These are phyloP conservation scores for Fusarium setosum DNA, from an alignment of 2,329 filamentous ascomycete genomes.

Conservation along the genomic window DNA sequence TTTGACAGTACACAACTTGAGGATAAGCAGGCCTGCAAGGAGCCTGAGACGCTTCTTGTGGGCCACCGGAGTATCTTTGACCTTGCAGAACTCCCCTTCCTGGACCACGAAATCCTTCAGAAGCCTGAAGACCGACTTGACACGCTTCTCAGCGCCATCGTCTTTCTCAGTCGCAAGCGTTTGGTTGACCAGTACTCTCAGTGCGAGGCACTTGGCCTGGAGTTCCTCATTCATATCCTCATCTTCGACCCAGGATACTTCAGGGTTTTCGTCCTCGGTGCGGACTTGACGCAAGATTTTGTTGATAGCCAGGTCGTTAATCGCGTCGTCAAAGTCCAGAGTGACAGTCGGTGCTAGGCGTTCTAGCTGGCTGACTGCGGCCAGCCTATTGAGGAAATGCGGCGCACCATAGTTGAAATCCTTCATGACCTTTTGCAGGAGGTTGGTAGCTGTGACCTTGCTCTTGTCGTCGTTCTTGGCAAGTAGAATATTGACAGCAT, in stretches of 20 bases:
- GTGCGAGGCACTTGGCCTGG: slow-evolving; percentile 82
- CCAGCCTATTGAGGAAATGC: slow-evolving; percentile 81
- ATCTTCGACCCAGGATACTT: slow-evolving; percentile 75
- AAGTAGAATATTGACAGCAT: slow-evolving; percentile 91
- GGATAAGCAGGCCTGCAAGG: slow-evolving; percentile 79
- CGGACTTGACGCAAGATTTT: slow-evolving; percentile 79
- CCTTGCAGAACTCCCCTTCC: slow-evolving; percentile 84
- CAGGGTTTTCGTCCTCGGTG: slow-evolving; percentile 65
- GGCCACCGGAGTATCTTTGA: slow-evolving; percentile 77
- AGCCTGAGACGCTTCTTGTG: slow-evolving; percentile 87
- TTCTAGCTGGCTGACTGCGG: slow-evolving; percentile 79
- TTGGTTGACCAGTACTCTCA: slow-evolving; percentile 89
- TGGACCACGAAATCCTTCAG: slow-evolving; percentile 80
- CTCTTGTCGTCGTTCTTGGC: slow-evolving; percentile 79
- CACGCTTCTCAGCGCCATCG: slow-evolving; percentile 66
- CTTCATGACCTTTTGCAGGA: slow-evolving; percentile 80
- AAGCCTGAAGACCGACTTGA: slow-evolving; percentile 79
- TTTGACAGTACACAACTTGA: slow-evolving; percentile 86
- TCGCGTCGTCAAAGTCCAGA: slow-evolving; percentile 78
- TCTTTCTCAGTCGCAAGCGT: slow-evolving; percentile 71
- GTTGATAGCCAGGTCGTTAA: slow-evolving; percentile 81
- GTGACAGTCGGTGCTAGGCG: slow-evolving; percentile 79
- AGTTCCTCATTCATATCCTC: slow-evolving; percentile 82
- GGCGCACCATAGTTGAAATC: slow-evolving; percentile 78
- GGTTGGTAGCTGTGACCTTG: slow-evolving; percentile 84